Evolutionary conservation across 495 filamentous ascomycete species (phyloP).

Genomic region (Aspergillus haitiensis): DNA sequence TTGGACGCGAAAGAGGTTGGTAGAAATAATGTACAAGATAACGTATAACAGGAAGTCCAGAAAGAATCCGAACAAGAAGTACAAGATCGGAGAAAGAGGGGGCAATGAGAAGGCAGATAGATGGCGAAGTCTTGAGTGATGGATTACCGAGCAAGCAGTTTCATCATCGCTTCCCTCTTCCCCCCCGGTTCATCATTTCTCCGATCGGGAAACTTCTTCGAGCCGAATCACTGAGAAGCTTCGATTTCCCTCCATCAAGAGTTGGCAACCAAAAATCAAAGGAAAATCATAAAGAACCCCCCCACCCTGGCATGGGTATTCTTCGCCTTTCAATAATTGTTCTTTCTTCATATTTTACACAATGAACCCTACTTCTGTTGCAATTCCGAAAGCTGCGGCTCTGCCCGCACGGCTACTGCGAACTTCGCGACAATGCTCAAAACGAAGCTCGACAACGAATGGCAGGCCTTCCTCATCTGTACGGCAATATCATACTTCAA

Average conservation of each 20-base stretch:
- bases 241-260: constrained; percentile 28
- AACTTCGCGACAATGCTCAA: constrained; percentile 41
- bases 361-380: constrained; percentile 45
- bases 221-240: constrained; percentile 40
- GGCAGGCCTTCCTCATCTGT: constrained; percentile 29
- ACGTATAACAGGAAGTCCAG: background rate
- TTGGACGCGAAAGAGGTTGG: background rate
- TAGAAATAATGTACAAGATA: constrained; percentile 16
- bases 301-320: constrained; percentile 16
- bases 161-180: constrained; percentile 32
- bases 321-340: constrained; percentile 5
- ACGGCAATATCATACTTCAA: constrained; percentile 33
- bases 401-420: constrained; percentile 46
- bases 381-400: constrained; percentile 49
- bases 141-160: constrained; percentile 40
- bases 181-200: constrained; percentile 27
- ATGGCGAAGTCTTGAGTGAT: constrained; percentile 27
- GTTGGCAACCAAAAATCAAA: constrained; percentile 13
- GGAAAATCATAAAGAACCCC: background rate
- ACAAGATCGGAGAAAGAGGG: constrained; percentile 15
- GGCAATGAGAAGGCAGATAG: constrained; percentile 17
- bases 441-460: constrained; percentile 27
- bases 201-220: constrained; percentile 37
- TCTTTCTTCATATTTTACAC: constrained; percentile 14
- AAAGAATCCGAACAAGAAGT: constrained; percentile 13